These are phyloP conservation scores for Cephaloascus fragrans DNA, from an alignment of 805 yeast genomes.

Conservation along the genomic window DNA sequence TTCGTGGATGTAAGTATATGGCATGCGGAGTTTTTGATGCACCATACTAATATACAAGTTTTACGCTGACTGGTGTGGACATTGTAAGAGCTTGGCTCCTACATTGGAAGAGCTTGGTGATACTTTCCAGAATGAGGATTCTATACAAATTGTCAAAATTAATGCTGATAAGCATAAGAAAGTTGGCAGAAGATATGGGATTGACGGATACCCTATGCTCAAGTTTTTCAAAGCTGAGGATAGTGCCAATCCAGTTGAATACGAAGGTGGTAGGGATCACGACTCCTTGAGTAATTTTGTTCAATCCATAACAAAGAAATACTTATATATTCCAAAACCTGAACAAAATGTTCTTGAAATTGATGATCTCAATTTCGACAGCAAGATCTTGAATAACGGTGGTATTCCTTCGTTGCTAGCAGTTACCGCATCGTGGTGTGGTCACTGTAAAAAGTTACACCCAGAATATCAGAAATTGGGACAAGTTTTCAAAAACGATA, in stretches of 20 bases:
- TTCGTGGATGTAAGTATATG: slow-evolving; percentile 19
- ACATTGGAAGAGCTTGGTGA: slow-evolving; percentile 27
- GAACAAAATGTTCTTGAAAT: slow-evolving; percentile 12
- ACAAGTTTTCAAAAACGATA: slow-evolving; percentile 31
- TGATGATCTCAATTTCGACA: slow-evolving; percentile 33
- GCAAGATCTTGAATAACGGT: slow-evolving; percentile 21
- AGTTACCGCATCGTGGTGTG: slow-evolving; percentile 56
- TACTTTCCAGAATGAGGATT: slow-evolving; percentile 16
- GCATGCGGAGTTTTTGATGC: slow-evolving; percentile 8
- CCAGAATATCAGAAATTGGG: slow-evolving; percentile 45
- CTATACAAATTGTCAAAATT: slow-evolving; percentile 40
- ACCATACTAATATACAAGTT: slow-evolving; percentile 21
- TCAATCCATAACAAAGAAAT: slow-evolving; percentile 26
- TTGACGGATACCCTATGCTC: slow-evolving; percentile 59
- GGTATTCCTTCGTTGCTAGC: slow-evolving; percentile 32
- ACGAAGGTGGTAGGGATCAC: slow-evolving; percentile 42
- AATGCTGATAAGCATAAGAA: slow-evolving; percentile 52
- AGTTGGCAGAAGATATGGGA: slow-evolving; percentile 38
- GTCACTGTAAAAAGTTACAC: slow-evolving; percentile 41
- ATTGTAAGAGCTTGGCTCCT: slow-evolving; percentile 52
- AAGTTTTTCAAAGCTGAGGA: slow-evolving; percentile 44
- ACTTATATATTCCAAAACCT: slow-evolving; percentile 18
- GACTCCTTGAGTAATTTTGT: slow-evolving; percentile 44
- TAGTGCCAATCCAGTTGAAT: slow-evolving; percentile 39
- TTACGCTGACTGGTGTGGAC: slow-evolving; percentile 68